Conservation (phyloP, 2,329 filamentous ascomycete species). For the Capronia epimyces region DNA sequence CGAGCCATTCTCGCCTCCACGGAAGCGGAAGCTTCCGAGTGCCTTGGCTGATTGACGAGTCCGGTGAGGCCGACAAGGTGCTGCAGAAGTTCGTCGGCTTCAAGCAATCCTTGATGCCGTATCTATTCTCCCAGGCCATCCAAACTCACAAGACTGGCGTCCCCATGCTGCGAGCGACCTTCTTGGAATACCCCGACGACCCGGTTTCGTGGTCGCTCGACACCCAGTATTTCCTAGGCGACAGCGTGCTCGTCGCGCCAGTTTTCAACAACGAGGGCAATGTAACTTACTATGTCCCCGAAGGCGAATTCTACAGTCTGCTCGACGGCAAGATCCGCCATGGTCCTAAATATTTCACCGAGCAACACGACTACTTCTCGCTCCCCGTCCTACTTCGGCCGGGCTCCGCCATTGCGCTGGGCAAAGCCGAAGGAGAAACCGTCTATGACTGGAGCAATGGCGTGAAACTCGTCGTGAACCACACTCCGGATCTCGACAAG, state of each 20-base stretch:
- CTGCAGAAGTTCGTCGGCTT: slow-evolving; percentile 50
- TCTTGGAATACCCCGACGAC: slow-evolving; percentile 66
- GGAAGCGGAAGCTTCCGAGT: slow-evolving; percentile 66
- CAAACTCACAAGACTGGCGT: slow-evolving; percentile 50
- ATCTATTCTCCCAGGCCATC: slow-evolving; percentile 51
- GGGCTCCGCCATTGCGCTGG: slow-evolving; percentile 38
- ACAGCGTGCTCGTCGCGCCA: slow-evolving; percentile 58
- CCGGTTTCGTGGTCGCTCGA: slow-evolving; percentile 63
- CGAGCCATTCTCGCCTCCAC: slow-evolving; percentile 64
- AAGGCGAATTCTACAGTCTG: slow-evolving; percentile 4
- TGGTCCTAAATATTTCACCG: neutral
- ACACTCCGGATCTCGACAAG: slow-evolving; percentile 55
- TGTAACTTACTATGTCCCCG: slow-evolving; percentile 60
- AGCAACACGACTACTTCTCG: slow-evolving; percentile 50
- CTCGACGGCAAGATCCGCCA: neutral
- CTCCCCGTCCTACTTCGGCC: slow-evolving; percentile 56
- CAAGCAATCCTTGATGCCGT: slow-evolving; percentile 55
- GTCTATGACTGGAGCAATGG: slow-evolving; percentile 59
- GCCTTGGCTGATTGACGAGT: slow-evolving; percentile 63
- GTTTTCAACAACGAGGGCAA: slow-evolving; percentile 58
- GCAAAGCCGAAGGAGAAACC: slow-evolving; percentile 27
- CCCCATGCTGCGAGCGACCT: slow-evolving; percentile 60
- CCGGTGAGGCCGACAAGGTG: slow-evolving; percentile 46
- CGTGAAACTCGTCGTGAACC: slow-evolving; percentile 45
- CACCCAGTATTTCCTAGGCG: slow-evolving; percentile 68